A percentile compares a stretch with the other conserved stretches of the same genome.
These are phyloP conservation scores for Dinochytrium kinnereticum DNA, from an alignment of 371 early-diverging fungal genomes.

Conservation along the genomic window DNA sequence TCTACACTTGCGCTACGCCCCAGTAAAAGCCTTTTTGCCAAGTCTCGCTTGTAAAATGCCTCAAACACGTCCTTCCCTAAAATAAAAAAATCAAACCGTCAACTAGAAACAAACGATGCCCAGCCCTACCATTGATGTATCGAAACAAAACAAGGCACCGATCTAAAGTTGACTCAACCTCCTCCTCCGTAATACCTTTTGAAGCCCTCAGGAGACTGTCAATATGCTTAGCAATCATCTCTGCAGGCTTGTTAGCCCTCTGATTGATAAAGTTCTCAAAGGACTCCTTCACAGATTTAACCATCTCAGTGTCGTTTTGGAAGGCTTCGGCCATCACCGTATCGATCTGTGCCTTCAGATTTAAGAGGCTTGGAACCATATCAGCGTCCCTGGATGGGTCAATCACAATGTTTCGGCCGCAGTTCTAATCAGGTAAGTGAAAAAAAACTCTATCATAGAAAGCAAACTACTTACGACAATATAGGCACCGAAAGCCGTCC, in stretches of 20 bases:
- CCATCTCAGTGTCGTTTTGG: conserved; percentile 61
- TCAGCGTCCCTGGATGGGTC: conserved; percentile 59
- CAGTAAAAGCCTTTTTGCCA: conserved; percentile 86
- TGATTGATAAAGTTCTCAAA: conserved; percentile 89
- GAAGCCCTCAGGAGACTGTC: conserved; percentile 62
- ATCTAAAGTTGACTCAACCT: conserved; percentile 70
- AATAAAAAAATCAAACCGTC: not conserved
- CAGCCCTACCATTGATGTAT: conserved; percentile 74
- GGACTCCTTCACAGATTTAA: conserved; percentile 75
- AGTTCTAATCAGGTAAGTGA: conserved; percentile 55
- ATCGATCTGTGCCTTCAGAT: conserved; percentile 72
- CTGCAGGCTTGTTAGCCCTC: conserved; percentile 85
- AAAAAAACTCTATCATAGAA: no score
- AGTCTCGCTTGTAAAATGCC: conserved; percentile 88
- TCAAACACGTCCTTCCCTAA: conserved; percentile 92
- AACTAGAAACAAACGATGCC: no score
- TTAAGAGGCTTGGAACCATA: conserved; percentile 73
- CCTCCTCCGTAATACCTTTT: conserved; percentile 63
- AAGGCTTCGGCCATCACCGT: conserved; percentile 67
- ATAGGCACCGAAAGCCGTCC: conserved; percentile 38
- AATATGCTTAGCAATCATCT: conserved; percentile 82
- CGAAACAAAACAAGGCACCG: conserved; percentile 82
- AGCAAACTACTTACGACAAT: conserved; percentile 36
- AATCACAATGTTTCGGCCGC: conserved; percentile 63
- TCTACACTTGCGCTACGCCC: conserved; percentile 79